Conservation (phyloP, 345 rosid species). For the Salix brachista region DNA sequence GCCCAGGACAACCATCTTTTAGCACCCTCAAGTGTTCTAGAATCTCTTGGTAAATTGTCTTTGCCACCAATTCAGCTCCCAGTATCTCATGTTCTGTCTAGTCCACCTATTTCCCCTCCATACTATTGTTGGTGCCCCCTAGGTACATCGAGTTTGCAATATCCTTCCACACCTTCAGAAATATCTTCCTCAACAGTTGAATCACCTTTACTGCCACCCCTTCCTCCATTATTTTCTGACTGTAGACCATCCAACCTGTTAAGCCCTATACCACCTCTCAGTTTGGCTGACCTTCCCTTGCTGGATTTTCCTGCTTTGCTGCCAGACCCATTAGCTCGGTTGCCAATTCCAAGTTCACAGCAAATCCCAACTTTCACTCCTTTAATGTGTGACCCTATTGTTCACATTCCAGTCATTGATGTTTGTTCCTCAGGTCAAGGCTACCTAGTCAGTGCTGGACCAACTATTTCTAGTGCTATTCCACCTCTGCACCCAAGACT, state of each 20-base stretch:
- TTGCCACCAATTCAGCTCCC: conserved; percentile 30
- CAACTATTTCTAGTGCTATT: conserved; percentile 54
- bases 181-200: conserved; percentile 40
- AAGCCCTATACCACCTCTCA: conserved; percentile 45
- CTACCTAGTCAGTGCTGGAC: conserved; percentile 85
- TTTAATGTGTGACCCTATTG: conserved; percentile 86
- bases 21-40: conserved; percentile 32
- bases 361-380: conserved; percentile 77
- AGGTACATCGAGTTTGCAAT: conserved; percentile 45
- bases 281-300: conserved; percentile 37
- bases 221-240: conserved; percentile 58
- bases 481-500: conserved; percentile 54
- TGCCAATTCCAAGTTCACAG: conserved; percentile 55
- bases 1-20: conserved; percentile 1
- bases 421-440: conserved; percentile 94
- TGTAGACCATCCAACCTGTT: conserved; percentile 43
- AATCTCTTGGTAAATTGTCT: conserved; percentile 38
- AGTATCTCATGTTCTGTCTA: conserved; percentile 37
- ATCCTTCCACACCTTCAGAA: conserved; percentile 31
- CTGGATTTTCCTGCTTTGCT: conserved; percentile 31
- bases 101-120: conserved; percentile 63
- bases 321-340: conserved; percentile 56
- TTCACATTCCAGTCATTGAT: conserved; percentile 84
- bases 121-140: conserved; percentile 92
- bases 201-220: conserved; percentile 58